A percentile compares a stretch with the other conserved stretches of the same genome.
phyloP scores from a whole-genome alignment of 2,329 filamentous ascomycete species.

The Aspergillus glaucus region DNA sequence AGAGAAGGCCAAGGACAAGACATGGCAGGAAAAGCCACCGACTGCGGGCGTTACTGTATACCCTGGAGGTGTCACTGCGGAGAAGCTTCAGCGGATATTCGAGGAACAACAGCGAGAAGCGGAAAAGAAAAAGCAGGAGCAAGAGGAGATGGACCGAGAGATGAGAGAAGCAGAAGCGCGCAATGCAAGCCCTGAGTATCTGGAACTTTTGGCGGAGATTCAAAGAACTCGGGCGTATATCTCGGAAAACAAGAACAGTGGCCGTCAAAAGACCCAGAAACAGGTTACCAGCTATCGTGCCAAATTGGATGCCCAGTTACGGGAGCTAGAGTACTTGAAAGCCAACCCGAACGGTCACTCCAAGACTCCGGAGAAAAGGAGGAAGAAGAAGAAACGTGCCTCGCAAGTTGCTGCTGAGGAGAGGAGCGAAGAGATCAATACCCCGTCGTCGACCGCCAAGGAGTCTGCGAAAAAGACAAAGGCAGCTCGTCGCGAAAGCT shows the following conservation, averaged over 20 bases:
- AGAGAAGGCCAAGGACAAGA: conserved; percentile 1
- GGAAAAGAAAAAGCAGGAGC: conserved; percentile 5
- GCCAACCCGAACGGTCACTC: no score
- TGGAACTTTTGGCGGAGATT: no score
- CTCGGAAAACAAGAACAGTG: no score
- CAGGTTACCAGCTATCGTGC: no score
- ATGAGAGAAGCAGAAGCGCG: no score
- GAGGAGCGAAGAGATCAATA: neutral
- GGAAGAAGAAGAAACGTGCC: conserved; percentile 2
- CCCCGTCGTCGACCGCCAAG: neutral
- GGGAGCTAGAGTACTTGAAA: no score
- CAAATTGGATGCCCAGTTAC: no score
- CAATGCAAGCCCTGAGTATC: neutral
- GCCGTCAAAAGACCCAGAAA: no score
- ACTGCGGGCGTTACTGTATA: conserved; percentile 8
- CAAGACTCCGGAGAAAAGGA: conserved; percentile 2
- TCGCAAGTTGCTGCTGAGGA: neutral
- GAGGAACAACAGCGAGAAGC: conserved; percentile 10
- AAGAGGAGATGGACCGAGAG: neutral
- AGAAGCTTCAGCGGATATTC: conserved; percentile 3
- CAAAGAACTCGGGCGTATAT: no score
- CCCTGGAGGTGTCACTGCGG: conserved; percentile 7
- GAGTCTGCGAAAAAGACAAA: neutral
- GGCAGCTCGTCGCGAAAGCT: no score
- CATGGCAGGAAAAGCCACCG: neutral